A percentile compares a stretch with the other conserved stretches of the same genome.
These are phyloP conservation scores for Colletotrichum abscissum DNA, from an alignment of 2,329 filamentous ascomycete species.

Conservation along the genomic window DNA sequence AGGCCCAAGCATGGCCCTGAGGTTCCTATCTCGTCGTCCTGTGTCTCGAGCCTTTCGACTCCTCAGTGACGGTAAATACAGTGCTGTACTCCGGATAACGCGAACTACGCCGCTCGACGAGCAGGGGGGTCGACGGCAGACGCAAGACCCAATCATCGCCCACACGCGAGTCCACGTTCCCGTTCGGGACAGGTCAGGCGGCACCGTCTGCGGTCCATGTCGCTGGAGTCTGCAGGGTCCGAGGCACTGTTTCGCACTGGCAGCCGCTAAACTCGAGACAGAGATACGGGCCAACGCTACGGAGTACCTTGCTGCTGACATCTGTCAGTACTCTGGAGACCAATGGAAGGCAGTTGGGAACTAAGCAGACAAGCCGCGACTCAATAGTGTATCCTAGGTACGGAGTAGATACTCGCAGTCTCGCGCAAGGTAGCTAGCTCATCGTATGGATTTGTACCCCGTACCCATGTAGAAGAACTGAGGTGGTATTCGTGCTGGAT, in stretches of 20 bases:
- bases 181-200: conserved; percentile 31
- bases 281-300: neutral
- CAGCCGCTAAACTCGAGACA: conserved; percentile 9
- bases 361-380: too few species aligned
- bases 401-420: neutral
- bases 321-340: neutral
- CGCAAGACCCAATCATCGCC: neutral
- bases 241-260: conserved; percentile 20
- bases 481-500: neutral
- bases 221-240: conserved; percentile 34
- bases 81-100: too few species aligned
- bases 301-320: neutral
- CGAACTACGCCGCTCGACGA: neutral
- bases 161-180: conserved; percentile 12
- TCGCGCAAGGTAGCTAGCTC: neutral
- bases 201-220: conserved; percentile 16
- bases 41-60: neutral
- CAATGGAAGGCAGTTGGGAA: too few species aligned
- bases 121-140: neutral
- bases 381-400: neutral
- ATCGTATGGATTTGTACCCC: neutral
- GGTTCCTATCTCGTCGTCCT: neutral
- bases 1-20: neutral
- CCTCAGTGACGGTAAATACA: neutral
- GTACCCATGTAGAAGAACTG: neutral